Base-by-base conservation (phyloP, 805 yeast genomes). In the Yarrowia sp. region DNA sequence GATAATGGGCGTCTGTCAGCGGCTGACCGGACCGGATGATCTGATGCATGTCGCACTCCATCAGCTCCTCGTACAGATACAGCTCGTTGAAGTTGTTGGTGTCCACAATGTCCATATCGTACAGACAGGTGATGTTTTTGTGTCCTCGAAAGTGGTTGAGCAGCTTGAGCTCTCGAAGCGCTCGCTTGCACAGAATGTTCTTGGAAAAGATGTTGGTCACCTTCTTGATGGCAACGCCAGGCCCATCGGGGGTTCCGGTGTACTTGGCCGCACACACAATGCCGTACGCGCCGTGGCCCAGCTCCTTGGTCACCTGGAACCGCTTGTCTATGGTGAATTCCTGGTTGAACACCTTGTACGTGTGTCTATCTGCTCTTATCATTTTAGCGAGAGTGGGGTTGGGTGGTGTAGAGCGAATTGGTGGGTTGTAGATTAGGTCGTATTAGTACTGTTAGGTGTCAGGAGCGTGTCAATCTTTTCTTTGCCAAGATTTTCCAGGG, bases 11-110 rank as follows among this genome's bases (percentile, higher is more conserved):
- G 77, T 95, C 98, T 1, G 97, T 91, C 72, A 95, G 82, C 0
- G 97, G 90, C 78, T 95, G 98, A 22, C 93, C 94, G 11, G 97
- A 90, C 73, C 97, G 85, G 71, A 95, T 94, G 75, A 95, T 95
- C 78, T 94, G 98, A 79, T 94, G 97, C 92, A 95, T 89, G 78
- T 95, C 99, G 79, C 98, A 94, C 78, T 94, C 98, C 98, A 95
- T 95, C 74, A 94, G 82, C 79, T 94, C 99, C 78, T 95, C 99
- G 75, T 95, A 95, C 8, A 95, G 82, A 73, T 95, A 95, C 12
- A 95, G 84, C 75, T 96, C 99, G 78, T 93, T 92, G 82, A 94
- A 94, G 67, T 86, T 85, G 72, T 87, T 85, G 32, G 93, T 91
- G 63, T 85, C 80, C 46, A 93, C 92, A 65, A 95, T 90, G 79